These are phyloP conservation scores for Annulohypoxylon nitens DNA, from an alignment of 495 filamentous ascomycete genomes.

Conservation along the genomic window DNA sequence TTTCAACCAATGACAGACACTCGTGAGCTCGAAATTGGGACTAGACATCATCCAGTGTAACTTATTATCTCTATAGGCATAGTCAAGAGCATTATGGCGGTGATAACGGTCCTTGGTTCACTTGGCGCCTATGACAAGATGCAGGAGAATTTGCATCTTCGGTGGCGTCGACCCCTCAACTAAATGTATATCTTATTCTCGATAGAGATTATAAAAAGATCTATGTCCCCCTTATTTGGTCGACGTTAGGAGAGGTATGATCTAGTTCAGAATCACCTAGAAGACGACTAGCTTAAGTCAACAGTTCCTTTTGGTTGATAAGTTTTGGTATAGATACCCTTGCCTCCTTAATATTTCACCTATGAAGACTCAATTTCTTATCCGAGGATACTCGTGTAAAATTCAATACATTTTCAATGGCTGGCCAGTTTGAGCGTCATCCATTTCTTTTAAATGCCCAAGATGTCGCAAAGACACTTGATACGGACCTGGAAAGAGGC, in stretches of 20 bases:
- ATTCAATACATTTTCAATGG: too few relatives aligned
- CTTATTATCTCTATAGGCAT: slow-evolving; percentile 34
- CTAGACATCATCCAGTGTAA: slow-evolving; percentile 22
- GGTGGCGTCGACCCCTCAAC: slow-evolving; percentile 18
- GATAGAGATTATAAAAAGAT: slow-evolving; percentile 30
- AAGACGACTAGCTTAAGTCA: slow-evolving; percentile 3
- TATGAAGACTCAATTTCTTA: slow-evolving; percentile 28
- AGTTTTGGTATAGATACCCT: slow-evolving; percentile 17
- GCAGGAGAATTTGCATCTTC: slow-evolving; percentile 22
- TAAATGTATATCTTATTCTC: slow-evolving; percentile 9
- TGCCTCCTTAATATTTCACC: slow-evolving; percentile 6
- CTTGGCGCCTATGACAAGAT: slow-evolving; percentile 42
- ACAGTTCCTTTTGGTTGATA: slow-evolving; percentile 15
- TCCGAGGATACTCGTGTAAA: slow-evolving; percentile 30
- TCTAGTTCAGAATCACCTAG: slow-evolving; percentile 8
- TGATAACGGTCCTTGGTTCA: slow-evolving; percentile 44
- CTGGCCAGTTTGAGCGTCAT: slow-evolving; percentile 60
- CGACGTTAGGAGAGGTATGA: not conserved
- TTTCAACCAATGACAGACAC: slow-evolving; percentile 23
- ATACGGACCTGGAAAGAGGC: slow-evolving; percentile 71
- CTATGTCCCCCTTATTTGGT: slow-evolving; percentile 14
- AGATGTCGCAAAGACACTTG: slow-evolving; percentile 65
- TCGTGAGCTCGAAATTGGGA: not conserved
- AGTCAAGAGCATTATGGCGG: slow-evolving; percentile 29
- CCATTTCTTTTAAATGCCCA: slow-evolving; percentile 66